A percentile compares a stretch with the other conserved stretches of the same genome.
phyloP scores from a whole-genome alignment of 768 basidiomycete species.

The Kwoniella dejecticola region DNA sequence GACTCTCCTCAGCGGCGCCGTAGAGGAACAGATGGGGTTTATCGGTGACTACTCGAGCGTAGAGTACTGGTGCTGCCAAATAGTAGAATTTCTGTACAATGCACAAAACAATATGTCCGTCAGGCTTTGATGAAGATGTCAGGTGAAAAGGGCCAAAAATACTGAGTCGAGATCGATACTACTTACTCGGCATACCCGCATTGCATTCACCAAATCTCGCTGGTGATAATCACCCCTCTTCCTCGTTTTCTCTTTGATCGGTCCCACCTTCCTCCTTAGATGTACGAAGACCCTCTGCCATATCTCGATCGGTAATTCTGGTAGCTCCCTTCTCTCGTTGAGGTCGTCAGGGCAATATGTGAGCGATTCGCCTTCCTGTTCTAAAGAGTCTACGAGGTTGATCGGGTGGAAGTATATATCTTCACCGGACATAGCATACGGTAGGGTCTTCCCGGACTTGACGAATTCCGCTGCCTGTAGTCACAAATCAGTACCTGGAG shows the following conservation, averaged over 20 bases:
- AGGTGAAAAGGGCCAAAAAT: too few relatives aligned
- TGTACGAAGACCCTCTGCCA: constrained; percentile 7
- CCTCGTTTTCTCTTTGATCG: not conserved
- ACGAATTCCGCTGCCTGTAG: not conserved
- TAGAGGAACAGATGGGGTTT: not conserved
- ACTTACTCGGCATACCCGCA: constrained; percentile 12
- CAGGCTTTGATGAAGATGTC: not conserved
- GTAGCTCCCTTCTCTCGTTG: not conserved
- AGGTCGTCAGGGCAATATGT: not conserved
- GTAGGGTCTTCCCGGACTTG: not conserved
- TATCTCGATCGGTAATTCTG: constrained; percentile 6
- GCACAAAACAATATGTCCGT: not conserved
- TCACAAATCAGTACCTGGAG: not conserved
- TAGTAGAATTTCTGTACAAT: constrained; percentile 5
- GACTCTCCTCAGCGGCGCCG: not conserved
- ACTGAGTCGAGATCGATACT: not conserved
- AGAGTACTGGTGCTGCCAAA: constrained; percentile 4
- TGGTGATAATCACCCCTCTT: constrained; percentile 7
- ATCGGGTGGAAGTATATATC: not conserved
- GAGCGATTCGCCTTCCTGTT: not conserved
- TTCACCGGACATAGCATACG: not conserved
- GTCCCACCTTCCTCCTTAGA: constrained; percentile 5
- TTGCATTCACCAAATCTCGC: constrained; percentile 8
- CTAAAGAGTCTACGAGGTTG: not conserved
- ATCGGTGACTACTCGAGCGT: constrained; percentile 1